Base-by-base conservation (phyloP, 2,329 filamentous ascomycete species). In the Macrophomina tecta region DNA sequence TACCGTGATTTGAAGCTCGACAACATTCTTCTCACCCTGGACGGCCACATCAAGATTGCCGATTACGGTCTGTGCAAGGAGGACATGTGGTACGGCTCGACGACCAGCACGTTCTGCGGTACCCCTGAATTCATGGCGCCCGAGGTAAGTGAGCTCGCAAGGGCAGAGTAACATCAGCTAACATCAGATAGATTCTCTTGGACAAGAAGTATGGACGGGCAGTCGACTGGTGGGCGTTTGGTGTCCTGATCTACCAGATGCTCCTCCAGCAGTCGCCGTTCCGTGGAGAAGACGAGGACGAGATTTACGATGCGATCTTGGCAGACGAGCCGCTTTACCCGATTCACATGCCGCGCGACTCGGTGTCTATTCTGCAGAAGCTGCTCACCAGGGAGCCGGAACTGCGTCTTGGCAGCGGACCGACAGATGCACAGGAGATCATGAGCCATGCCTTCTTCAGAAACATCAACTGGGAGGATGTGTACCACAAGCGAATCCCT, bases 81-180 rank as follows among this genome's bases (percentile, higher is more conserved):
- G 78, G 94, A 99, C 73, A 99, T 99, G 95, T 99, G 94, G 94
- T 99, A 96, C 77, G 93, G 93, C 51, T 94, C 92, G 66, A 97
- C 92, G 2, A 99, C 95, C 0, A 94, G 94, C 81, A 99, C 95
- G 7, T 99, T 99, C 84, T 99, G 95, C 77, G 95, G 95, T 79
- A 99, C 95, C n/a, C 95, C 95, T 16, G 95, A 99, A 77, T 99
- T 99, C 72, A 99, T 99, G 95, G 95, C 95, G 8, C 95, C 95
- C 8, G 95, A 99, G 85, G 93, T 96, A 76, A 69, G 76, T 68
- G n/a, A 40, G 5, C 14, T 49, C 11, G 7, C 7, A 12, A 16
- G 38, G 40, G 28, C 16, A 40, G 32, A 34, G n/a, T 38, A 7
- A 55, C 58, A 42, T 32, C 23, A 60, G 60, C 53, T 58, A 69